These are phyloP conservation scores for Coemansia sp. DNA, from an alignment of 192 early-diverging fungal genomes.

Conservation along the genomic window DNA sequence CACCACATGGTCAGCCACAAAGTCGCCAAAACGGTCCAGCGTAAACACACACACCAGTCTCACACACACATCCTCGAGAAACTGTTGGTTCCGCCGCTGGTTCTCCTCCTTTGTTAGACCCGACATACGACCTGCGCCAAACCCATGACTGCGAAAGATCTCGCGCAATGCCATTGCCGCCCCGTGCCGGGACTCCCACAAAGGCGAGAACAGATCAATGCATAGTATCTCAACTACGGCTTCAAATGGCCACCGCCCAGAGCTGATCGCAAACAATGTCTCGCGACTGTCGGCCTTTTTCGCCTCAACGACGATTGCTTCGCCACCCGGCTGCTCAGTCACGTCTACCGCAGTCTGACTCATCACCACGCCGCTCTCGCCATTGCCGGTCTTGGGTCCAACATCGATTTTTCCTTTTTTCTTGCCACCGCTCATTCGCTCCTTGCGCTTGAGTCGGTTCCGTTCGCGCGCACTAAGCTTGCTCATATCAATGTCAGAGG, in stretches of 20 bases:
- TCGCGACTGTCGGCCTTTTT: slow-evolving; percentile 54
- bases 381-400: slow-evolving; percentile 16
- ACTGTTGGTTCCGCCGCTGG: slow-evolving; percentile 68
- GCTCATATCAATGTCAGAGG: slow-evolving; percentile 61
- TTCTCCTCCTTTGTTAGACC: slow-evolving; percentile 66
- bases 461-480: slow-evolving; percentile 90
- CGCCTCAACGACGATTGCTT: slow-evolving; percentile 72
- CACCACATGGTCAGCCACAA: slow-evolving; percentile 92
- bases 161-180: slow-evolving; percentile 93
- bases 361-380: slow-evolving; percentile 5
- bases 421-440: slow-evolving; percentile 81
- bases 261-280: slow-evolving; percentile 54
- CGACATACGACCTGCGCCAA: slow-evolving; percentile 73
- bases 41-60: slow-evolving; percentile 93
- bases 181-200: slow-evolving; percentile 95
- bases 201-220: slow-evolving; percentile 71
- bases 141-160: slow-evolving; percentile 85
- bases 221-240: slow-evolving; percentile 70
- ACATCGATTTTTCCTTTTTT: slow-evolving; percentile 44
- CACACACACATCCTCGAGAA: slow-evolving; percentile 87
- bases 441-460: slow-evolving; percentile 87
- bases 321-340: slow-evolving; percentile 57
- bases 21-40: slow-evolving; percentile 96
- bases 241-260: slow-evolving; percentile 75
- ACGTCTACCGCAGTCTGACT: slow-evolving; percentile 22